Evolutionary conservation across 768 basidiomycete species (phyloP), one percentile per base, ranked within the genome.

Genomic region (Piloderma croceum): DNA sequence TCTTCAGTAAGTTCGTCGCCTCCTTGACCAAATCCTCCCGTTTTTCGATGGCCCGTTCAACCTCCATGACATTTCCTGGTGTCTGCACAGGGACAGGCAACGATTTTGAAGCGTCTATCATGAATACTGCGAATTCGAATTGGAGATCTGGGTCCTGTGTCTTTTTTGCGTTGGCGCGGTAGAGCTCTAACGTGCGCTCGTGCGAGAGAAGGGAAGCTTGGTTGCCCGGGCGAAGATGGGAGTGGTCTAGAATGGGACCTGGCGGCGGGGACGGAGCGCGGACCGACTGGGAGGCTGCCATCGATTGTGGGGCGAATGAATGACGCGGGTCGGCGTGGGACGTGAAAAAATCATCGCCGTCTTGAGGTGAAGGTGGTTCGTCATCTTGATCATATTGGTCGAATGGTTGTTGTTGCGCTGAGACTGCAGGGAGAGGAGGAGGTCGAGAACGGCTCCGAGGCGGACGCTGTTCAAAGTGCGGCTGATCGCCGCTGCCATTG

Each of bases 61-160:
- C 82, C 31, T 85, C 78, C 58, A 90, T 72, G 34, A 87, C 73
- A 52, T 90, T 88, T 22, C 78, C 83, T 0, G 77, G 72, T 3
- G 83, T 82, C 12, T 67, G 73, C 3, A 65, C 67, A 4, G 89
- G 88, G 42, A 88, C 81, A 31, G 84, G 83, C 59, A 91, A 77
- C 2, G 84, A 80, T 63, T 94, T 96, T 36, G 91, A 88, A 36
- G 93, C 90, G 56, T 97, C 96, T 57, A 99, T 86, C 87, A 97
- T 92, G 73, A 98, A 97, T 7, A 93, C 90, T 29, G 94, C 90
- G 51, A 99, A 97, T 60, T 99, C 96, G 70, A 92, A 98, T 59
- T 94, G 93, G 41, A 97, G 69, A 54, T 97, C 90, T 0, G 94
- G 93, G 61, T 98, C 91, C 67, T 96, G 91, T 0, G 93, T 96